Evolutionary conservation across 345 rosid genomes (phyloP).

Genomic region (Schrenkiella parvula): DNA sequence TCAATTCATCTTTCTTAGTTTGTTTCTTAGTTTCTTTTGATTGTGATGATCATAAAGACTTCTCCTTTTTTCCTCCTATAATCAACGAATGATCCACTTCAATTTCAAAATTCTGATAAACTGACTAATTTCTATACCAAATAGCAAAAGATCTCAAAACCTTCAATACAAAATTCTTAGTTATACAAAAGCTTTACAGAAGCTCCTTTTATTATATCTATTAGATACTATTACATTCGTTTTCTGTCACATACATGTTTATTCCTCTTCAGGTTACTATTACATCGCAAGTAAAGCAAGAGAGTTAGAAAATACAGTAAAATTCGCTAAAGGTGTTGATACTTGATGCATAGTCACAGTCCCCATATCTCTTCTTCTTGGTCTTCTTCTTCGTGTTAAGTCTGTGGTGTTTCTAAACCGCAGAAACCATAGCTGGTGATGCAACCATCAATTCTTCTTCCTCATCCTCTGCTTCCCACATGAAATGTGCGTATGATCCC

Average conservation of each 20-base stretch:
- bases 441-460: conserved; percentile 28
- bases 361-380: not conserved
- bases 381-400: not conserved
- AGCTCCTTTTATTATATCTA: not conserved
- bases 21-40: conserved; percentile 19
- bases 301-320: conserved; percentile 19
- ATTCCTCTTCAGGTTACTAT: conserved; percentile 9
- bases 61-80: not conserved
- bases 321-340: not conserved
- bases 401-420: conserved; percentile 19
- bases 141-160: not conserved
- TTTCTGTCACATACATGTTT: not conserved
- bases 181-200: conserved; percentile 6
- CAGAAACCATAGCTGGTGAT: conserved; percentile 39
- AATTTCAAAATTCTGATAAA: not conserved
- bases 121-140: not conserved
- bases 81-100: not conserved
- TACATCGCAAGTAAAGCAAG: conserved; percentile 6
- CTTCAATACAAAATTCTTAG: not conserved
- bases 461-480: conserved; percentile 86
- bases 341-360: not conserved
- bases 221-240: conserved; percentile 8
- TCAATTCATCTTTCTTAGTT: conserved; percentile 22
- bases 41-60: conserved; percentile 26
- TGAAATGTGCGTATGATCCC: conserved; percentile 78